phyloP scores from a whole-genome alignment of 495 filamentous ascomycete species.

The Neurospora tetraspora region DNA sequence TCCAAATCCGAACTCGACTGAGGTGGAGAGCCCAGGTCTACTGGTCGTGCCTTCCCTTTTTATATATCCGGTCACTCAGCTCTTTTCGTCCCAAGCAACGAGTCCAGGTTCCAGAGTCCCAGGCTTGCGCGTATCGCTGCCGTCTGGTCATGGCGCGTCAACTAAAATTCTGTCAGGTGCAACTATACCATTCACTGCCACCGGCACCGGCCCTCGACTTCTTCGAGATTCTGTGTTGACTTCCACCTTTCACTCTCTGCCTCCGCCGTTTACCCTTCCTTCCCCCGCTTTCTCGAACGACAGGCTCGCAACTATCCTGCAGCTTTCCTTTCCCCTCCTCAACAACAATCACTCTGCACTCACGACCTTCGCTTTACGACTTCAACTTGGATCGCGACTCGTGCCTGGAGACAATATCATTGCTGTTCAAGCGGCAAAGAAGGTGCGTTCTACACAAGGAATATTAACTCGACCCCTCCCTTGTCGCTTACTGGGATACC shows the following conservation, averaged over 20 bases:
- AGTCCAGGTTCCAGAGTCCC: not conserved
- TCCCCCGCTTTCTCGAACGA: not conserved
- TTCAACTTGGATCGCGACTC: not conserved
- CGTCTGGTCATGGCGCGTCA: not conserved
- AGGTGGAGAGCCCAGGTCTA: not conserved
- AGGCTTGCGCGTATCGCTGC: not conserved
- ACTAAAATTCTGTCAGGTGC: not conserved
- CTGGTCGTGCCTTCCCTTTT: not conserved
- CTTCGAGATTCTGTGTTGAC: not conserved
- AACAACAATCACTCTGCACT: not conserved
- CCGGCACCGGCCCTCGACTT: not conserved
- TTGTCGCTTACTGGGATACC: not conserved
- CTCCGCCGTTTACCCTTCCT: not conserved
- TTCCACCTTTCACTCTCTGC: not conserved
- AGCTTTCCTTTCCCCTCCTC: not conserved
- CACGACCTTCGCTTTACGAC: not conserved
- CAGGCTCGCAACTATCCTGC: not conserved
- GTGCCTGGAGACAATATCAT: not conserved
- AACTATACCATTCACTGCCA: not conserved
- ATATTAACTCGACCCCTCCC: not conserved
- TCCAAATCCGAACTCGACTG: not conserved
- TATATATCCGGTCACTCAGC: not conserved
- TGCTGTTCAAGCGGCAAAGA: not conserved
- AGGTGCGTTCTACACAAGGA: not conserved
- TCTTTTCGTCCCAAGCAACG: not conserved